Evolutionary conservation across 176 grass and related monocot species (phyloP), one percentile per base, ranked within the genome.

Genomic region (Eragrostis curvula): DNA sequence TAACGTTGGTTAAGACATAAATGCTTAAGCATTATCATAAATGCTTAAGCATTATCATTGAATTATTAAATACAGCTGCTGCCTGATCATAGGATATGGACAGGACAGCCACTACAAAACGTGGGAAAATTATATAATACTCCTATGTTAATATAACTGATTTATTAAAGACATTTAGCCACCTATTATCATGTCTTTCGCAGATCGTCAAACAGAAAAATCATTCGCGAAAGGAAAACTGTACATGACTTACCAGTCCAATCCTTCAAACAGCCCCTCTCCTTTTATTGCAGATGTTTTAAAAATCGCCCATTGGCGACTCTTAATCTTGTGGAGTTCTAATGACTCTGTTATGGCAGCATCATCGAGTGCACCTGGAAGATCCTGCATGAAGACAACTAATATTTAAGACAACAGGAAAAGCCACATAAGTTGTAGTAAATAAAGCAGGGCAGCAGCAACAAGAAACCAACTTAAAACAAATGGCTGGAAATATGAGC

Each of bases 291-390:
- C 97, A 67, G 97, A 99, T 47, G 97, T 96, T 84, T 99, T 99
- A 78, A 99, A 99, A 83, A 99, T 99, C 20, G 91, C 83, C 97
- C 97, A 99, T 80, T 99, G 97, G 60, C 97, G 97, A 25, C 84
- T 99, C 85, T 99, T 99, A n/a, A 99, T 96, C 65, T 96, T 99
- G 80, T 99, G 97, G 12, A 99, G 93, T 88, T 99, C 97, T 82
- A 99, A 85, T 78, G 97, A 91, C 86, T 99, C 97, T 12, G 97
- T 96, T 83, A 99, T 88, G 49, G 93, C 97, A 81, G 97, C 97
- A 90, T 96, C 97, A 87, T 99, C 93, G 21, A 99, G 89, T 73
- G 97, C 97, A 50, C 97, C 91, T 45, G 93, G 97, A 66, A 99
- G 87, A 90, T 99, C 97, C 97, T 99, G 91, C 40, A 96, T 75